A percentile compares a stretch with the other conserved stretches of the same genome.
Conservation (phyloP, 768 basidiomycete species). For the Amanita muscaria region DNA sequence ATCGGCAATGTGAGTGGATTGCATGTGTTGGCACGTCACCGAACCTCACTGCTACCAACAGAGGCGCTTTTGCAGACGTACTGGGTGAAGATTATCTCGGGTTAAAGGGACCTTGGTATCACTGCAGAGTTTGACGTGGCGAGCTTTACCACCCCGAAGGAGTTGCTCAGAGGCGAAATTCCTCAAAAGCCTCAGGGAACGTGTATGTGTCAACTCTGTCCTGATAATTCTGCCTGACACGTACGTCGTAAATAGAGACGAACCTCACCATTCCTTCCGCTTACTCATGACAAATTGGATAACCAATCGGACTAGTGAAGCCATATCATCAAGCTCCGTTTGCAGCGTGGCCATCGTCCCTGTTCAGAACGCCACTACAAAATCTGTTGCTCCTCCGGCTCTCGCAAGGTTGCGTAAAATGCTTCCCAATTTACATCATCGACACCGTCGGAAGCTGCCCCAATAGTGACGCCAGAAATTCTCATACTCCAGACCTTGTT, state of each 20-base stretch:
- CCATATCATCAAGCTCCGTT: conserved; percentile 62
- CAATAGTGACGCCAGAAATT: conserved; percentile 14
- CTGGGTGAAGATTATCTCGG: conserved; percentile 93
- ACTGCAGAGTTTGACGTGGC: conserved; percentile 77
- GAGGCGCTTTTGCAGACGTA: conserved; percentile 79
- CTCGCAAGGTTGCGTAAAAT: not conserved
- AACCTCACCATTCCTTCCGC: conserved; percentile 69
- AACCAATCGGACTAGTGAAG: conserved; percentile 82
- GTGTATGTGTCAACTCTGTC: conserved; percentile 23
- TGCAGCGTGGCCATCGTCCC: conserved; percentile 25
- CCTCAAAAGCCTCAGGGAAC: conserved; percentile 31
- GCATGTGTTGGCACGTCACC: not conserved
- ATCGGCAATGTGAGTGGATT: conserved; percentile 25
- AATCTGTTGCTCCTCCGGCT: conserved; percentile 9
- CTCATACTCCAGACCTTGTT: conserved; percentile 21
- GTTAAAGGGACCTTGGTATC: conserved; percentile 77
- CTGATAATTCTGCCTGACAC: not conserved
- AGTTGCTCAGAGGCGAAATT: conserved; percentile 62
- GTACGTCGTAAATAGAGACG: conserved; percentile 38
- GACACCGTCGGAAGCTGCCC: not conserved
- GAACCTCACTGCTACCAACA: conserved; percentile 17
- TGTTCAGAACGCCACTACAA: conserved; percentile 13
- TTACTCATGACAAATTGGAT: conserved; percentile 57
- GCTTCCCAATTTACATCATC: not conserved
- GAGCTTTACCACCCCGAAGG: conserved; percentile 70